Conservation (phyloP, 345 rosid genomes). For the Pseudoturritis turrita region DNA sequence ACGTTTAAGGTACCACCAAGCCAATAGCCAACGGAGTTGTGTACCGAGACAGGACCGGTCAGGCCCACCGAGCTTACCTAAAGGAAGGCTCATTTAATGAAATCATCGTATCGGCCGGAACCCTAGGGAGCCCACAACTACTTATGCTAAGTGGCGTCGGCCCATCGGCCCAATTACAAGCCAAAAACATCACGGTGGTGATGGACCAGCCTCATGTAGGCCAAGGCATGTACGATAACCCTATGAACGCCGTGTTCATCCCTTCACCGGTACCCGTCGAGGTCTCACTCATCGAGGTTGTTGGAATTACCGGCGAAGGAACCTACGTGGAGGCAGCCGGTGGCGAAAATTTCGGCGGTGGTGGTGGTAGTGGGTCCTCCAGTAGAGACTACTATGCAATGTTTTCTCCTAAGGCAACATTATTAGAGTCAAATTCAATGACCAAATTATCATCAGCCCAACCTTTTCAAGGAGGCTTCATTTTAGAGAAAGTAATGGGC, state of each 20-base stretch:
- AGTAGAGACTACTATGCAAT: slow-evolving; percentile 40
- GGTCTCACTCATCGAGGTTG: slow-evolving; percentile 74
- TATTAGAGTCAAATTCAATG: slow-evolving; percentile 27
- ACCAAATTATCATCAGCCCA: slow-evolving; percentile 26
- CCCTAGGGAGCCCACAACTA: slow-evolving; percentile 74
- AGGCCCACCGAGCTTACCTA: slow-evolving; percentile 41
- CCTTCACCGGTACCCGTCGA: slow-evolving; percentile 70
- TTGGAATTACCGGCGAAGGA: slow-evolving; percentile 57
- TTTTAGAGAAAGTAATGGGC: slow-evolving; percentile 59
- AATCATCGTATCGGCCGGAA: slow-evolving; percentile 56
- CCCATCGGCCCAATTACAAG: slow-evolving; percentile 43
- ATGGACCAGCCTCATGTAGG: slow-evolving; percentile 63
- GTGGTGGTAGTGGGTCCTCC: slow-evolving; percentile 18
- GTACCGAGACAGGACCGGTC: slow-evolving; percentile 42
- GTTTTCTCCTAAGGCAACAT: slow-evolving; percentile 51
- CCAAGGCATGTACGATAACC: slow-evolving; percentile 71
- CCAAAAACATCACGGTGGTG: slow-evolving; percentile 43
- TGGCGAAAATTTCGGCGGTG: slow-evolving; percentile 43
- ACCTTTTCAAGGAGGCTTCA: slow-evolving; percentile 54
- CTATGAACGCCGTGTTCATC: slow-evolving; percentile 60
- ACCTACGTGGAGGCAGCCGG: slow-evolving; percentile 63
- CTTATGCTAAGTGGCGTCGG: slow-evolving; percentile 72
- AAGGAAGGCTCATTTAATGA: slow-evolving; percentile 40
- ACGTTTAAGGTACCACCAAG: slow-evolving; percentile 26
- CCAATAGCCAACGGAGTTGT: slow-evolving; percentile 55